Evolutionary conservation across 2,329 filamentous ascomycete genomes (phyloP), one percentile per base, ranked within the genome.

Genomic region (Ilyonectria destructans): DNA sequence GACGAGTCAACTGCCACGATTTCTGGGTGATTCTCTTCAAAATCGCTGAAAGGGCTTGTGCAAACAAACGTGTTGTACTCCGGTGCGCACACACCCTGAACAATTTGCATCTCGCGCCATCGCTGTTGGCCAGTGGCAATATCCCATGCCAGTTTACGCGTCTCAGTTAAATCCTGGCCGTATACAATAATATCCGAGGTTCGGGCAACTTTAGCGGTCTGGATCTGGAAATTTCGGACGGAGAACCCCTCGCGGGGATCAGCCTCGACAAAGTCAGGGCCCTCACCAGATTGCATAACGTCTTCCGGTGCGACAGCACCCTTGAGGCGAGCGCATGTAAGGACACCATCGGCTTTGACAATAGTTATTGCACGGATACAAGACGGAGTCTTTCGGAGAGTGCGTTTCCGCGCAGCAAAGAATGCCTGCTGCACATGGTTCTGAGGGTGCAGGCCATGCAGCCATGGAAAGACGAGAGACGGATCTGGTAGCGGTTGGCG

Each of bases 161-260:
- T 87, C 29, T 88, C 82, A 2, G 86, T 86, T 43, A 85, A 82
- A 71, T 94, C 89, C 62, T 96, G 92, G 13, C 94, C 94, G 78
- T 99, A 99, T 1, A 99, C 89, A 46, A 99, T 88, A 71, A 99
- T 94, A 79, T 99, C 96, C 1, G 95, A 98, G 9, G 96, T 89
- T 71, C 93, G 90, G 62, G 95, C 95, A 71, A 93, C 85, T 80
- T 99, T 99, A 66, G 93, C 93, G 0, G 93, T 89, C 80, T 99
- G 96, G 45, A 98, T 98, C 75, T 98, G 96, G 78, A 99, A 99
- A 80, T 98, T 98, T 52, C 96, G 90, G 49, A 98, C 95, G 5
- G 94, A 97, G 78, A 98, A 98, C 9, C 96, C 96, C 72, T 97
- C 93, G 63, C 85, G 88, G 1, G 96, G 96, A 77, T 99, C 96